These are phyloP conservation scores for Dovyalis caffra DNA, from an alignment of 345 rosid genomes.

Conservation along the genomic window DNA sequence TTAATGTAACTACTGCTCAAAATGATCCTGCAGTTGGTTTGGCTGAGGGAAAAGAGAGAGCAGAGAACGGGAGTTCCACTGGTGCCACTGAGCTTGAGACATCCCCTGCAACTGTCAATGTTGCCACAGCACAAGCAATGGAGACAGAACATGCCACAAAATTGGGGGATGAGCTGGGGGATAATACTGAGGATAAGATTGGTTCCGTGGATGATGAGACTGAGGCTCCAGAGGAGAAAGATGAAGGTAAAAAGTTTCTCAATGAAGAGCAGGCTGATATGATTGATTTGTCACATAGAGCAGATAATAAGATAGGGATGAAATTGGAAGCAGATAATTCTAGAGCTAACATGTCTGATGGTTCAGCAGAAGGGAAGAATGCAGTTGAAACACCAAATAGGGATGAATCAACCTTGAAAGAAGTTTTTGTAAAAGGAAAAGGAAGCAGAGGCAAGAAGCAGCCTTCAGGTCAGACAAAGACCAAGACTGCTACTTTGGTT, in stretches of 20 bases:
- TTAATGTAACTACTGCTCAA: conserved; percentile 33
- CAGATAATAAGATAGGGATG: conserved; percentile 3
- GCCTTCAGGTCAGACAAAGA: conserved; percentile 29
- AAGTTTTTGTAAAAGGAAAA: conserved; percentile 16
- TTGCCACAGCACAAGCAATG: conserved; percentile 27
- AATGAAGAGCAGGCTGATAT: conserved; percentile 28
- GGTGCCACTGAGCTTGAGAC: conserved; percentile 29
- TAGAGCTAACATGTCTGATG: background rate
- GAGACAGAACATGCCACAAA: conserved; percentile 15
- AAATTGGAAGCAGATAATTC: conserved; percentile 20
- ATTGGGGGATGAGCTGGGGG: conserved; percentile 28
- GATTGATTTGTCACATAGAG: conserved; percentile 14
- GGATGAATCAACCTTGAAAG: conserved; percentile 23
- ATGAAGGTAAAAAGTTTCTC: conserved; percentile 20
- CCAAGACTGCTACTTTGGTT: conserved; percentile 19
- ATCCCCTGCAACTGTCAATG: conserved; percentile 24
- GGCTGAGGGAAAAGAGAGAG: conserved; percentile 24
- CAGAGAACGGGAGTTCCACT: conserved; percentile 17
- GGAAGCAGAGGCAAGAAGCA: conserved; percentile 26
- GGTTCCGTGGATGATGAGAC: conserved; percentile 47
- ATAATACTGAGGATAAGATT: conserved; percentile 13
- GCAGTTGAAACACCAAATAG: conserved; percentile 22
- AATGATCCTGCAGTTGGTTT: conserved; percentile 23
- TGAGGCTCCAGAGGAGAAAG: conserved; percentile 50
- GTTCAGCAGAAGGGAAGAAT: conserved; percentile 20